phyloP scores from a whole-genome alignment of 1,139 yeast species.

The Yamadazyma songkhlaensis region DNA sequence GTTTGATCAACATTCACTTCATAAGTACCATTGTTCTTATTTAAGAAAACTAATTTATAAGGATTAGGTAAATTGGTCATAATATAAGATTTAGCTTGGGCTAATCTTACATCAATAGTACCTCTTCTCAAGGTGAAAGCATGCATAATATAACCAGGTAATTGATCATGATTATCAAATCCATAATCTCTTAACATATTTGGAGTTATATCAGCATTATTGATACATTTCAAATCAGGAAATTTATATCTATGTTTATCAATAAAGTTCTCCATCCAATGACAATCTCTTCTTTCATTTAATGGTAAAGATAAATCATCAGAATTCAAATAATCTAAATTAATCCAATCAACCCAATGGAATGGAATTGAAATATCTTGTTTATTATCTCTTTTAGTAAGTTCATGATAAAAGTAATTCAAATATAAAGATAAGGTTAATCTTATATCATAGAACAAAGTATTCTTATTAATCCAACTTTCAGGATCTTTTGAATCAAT shows the following conservation, averaged over 20 bases:
- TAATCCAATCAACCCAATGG: slow-evolving; percentile 31
- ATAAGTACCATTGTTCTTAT: slow-evolving; percentile 23
- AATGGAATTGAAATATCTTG: slow-evolving; percentile 22
- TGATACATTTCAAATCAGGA: slow-evolving; percentile 17
- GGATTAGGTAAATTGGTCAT: slow-evolving; percentile 26
- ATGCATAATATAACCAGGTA: slow-evolving; percentile 22
- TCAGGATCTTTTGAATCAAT: slow-evolving; percentile 10
- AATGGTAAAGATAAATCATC: slow-evolving; percentile 16
- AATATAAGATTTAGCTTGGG: slow-evolving; percentile 25
- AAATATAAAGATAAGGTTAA: slow-evolving; percentile 36
- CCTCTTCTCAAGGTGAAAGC: slow-evolving; percentile 18
- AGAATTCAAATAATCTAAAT: slow-evolving; percentile 19
- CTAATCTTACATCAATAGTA: slow-evolving; percentile 20
- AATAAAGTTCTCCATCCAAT: slow-evolving; percentile 11
- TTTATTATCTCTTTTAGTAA: slow-evolving; percentile 6
- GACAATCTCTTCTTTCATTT: slow-evolving; percentile 13
- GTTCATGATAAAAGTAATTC: slow-evolving; percentile 20
- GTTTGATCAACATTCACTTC: slow-evolving; percentile 21
- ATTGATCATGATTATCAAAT: slow-evolving; percentile 19
- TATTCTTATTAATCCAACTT: slow-evolving; percentile 19
- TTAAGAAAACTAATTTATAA: slow-evolving; percentile 22
- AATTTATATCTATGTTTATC: slow-evolving; percentile 10
- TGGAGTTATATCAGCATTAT: slow-evolving; percentile 19
- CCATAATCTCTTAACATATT: slow-evolving; percentile 20
- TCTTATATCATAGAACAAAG: slow-evolving; percentile 36